Evolutionary conservation across 2,329 filamentous ascomycete genomes (phyloP), one percentile per base, ranked within the genome.

Genomic region (Paecilomyces formosus): DNA sequence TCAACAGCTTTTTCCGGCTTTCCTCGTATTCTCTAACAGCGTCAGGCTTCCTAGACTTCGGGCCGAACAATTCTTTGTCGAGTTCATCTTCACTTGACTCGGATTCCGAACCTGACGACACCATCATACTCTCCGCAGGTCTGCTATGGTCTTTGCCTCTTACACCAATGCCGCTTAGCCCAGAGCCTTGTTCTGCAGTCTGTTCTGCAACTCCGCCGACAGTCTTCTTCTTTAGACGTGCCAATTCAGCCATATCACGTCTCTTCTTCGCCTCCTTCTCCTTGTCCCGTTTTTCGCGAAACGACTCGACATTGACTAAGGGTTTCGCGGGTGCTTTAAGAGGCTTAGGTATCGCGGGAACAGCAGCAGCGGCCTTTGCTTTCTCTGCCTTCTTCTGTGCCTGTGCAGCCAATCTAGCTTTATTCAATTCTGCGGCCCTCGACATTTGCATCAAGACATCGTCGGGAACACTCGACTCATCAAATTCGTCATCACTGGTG

Each of bases 101-200:
- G 15, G 87, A 89, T 58, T 88, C 87, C 24, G 75, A 77, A 3
- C 72, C 76, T 30, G 85, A 87, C 5, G 84, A 87, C 50, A 97
- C 90, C 91, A 97, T 96, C 72, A 97, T 91, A 63, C 93, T 91
- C 62, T 89, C 89, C 62, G 82, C 82, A 1, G 84, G 83, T 2
- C 84, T 82, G 68, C 39, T 45, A 45, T 93, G 88, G 57, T 94
- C 91, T 74, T 93, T 94, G 60, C 90, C 90, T 58, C 84, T 79
- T 1, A 92, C 79, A 35, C 88, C 84, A 55, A 95, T 81, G 26
- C 87, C 87, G 62, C 84, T 82, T 9, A 94, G 76, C 21, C 89
- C 91, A 59, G 90, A 94, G 2, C 90, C 90, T 70, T 92, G 90
- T 59, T 90, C 88, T 8, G 82, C 77, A n/a, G 86, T 86, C 31